Percentiles rank a stretch among this genome's conserved stretches.
phyloP scores from a whole-genome alignment of 345 rosid genomes.

The Trapa bicornis region DNA sequence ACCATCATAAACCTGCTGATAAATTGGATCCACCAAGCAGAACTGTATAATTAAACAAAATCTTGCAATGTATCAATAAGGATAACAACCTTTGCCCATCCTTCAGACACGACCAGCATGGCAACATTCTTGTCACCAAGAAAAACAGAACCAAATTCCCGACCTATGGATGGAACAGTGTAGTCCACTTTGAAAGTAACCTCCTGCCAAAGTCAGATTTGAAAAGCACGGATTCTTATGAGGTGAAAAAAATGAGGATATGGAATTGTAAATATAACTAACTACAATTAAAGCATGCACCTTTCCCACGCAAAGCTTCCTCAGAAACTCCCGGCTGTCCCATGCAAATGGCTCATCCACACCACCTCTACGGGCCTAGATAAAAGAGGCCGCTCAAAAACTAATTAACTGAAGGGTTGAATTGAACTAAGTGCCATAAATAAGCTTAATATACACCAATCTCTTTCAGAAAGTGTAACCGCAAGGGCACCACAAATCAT shows the following conservation, averaged over 20 bases:
- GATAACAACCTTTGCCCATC: slow-evolving; percentile 81
- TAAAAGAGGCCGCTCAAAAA: not conserved
- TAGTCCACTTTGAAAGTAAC: slow-evolving; percentile 84
- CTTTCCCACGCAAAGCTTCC: slow-evolving; percentile 97
- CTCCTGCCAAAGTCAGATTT: slow-evolving; percentile 32
- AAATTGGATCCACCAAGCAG: not conserved
- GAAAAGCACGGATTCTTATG: not conserved
- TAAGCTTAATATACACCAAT: not conserved
- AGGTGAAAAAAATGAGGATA: not conserved
- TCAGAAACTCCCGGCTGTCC: slow-evolving; percentile 83
- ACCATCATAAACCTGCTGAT: not conserved
- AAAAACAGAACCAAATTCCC: slow-evolving; percentile 89
- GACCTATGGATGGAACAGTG: slow-evolving; percentile 51
- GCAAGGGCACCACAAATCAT: not conserved
- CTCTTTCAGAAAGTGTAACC: not conserved
- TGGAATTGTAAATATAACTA: not conserved
- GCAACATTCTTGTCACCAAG: slow-evolving; percentile 79
- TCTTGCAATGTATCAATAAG: not conserved
- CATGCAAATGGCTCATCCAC: slow-evolving; percentile 91
- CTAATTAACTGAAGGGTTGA: not conserved
- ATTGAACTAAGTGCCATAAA: not conserved
- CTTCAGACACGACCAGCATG: slow-evolving; percentile 50
- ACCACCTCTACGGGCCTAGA: slow-evolving; percentile 42
- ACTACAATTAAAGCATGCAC: slow-evolving; percentile 19
- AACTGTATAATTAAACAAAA: not conserved